Evolutionary conservation across 345 rosid genomes (phyloP).

Genomic region (Citrus australasica): DNA sequence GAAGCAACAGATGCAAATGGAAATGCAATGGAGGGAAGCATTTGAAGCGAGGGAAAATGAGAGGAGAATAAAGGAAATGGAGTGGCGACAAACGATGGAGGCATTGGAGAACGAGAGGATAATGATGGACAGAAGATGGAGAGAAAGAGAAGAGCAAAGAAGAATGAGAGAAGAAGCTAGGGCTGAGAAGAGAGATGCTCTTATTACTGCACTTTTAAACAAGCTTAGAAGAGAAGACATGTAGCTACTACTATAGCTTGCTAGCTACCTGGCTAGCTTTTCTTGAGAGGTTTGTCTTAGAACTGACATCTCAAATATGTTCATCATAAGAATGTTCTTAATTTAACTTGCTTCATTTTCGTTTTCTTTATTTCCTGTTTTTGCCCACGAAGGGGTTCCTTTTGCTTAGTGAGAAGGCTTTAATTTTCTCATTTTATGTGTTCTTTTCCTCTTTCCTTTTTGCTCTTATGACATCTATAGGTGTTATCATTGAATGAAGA

Average conservation of each 20-base stretch:
- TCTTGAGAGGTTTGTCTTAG: constrained; percentile 30
- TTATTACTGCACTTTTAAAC: constrained; percentile 70
- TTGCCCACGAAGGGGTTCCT: neutral
- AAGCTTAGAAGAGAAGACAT: constrained; percentile 59
- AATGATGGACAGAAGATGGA: constrained; percentile 78
- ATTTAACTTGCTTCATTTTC: neutral
- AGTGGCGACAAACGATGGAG: constrained; percentile 87
- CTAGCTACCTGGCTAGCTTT: neutral
- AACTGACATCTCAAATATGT: neutral
- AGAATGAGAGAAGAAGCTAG: constrained; percentile 81
- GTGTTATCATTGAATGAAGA: constrained; percentile 13
- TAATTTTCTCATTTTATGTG: constrained; percentile 7
- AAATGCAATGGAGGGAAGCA: constrained; percentile 83
- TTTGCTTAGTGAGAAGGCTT: constrained; percentile 11
- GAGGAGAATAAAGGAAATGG: constrained; percentile 72
- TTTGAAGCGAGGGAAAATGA: constrained; percentile 73
- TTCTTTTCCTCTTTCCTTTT: neutral
- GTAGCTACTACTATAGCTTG: constrained; percentile 2
- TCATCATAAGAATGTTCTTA: neutral
- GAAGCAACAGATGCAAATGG: constrained; percentile 79
- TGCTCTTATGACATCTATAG: constrained; percentile 3
- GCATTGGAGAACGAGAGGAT: constrained; percentile 84
- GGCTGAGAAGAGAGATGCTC: constrained; percentile 90
- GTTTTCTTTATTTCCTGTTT: neutral
- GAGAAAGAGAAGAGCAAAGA: constrained; percentile 92